Base-by-base conservation (phyloP, 768 basidiomycete genomes). In the Inosperma sp. region DNA sequence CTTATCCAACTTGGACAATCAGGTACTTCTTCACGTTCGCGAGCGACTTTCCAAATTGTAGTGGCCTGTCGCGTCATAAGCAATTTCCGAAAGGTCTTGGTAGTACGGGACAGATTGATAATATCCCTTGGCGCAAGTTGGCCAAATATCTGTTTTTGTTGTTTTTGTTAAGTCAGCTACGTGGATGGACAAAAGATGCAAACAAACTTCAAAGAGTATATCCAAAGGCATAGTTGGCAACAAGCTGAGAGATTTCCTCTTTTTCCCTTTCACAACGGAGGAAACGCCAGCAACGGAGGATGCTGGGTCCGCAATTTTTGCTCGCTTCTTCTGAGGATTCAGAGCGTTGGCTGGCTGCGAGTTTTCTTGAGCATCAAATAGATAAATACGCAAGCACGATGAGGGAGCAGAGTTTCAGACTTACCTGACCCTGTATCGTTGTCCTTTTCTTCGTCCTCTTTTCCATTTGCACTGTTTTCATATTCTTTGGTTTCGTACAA, bases 201-300 rank as follows among this genome's bases (percentile, higher is more conserved):
- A 14, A 40, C 56, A 17, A 19, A 62, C 63, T 33, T 63, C 59
- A 26, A 58, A 65, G 16, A 65, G 27, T 17, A 66, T 52, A 44
- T 68, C 65, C n/a, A 65, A 36, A 10, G 66, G 66, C 62, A 68
- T 64, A 0, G 54, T 54, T 1, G 53, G 49, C 1, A 67, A 49
- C 7, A 62, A 44, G 36, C 50, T 54, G 17, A 60, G 52, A 4
- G 19, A 52, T 34, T 16, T 46, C 22, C 22, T 47, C 22, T 26
- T 14, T 6, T 47, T 47, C 27, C 45, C 45, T 12, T 47, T 47
- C 19, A 25, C 17, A 22, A 17, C 35, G 12, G 31, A 8, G 44
- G 44, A 10, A 22, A 17, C 10, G 21, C 25, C 5, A 13, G 21
- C 13, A 22, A 14, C 10, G 21, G 39, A 13, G 21, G 30, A 1